These are phyloP conservation scores for Leishmania amazonensis DNA, from an alignment of 208 protist genomes.

Conservation along the genomic window DNA sequence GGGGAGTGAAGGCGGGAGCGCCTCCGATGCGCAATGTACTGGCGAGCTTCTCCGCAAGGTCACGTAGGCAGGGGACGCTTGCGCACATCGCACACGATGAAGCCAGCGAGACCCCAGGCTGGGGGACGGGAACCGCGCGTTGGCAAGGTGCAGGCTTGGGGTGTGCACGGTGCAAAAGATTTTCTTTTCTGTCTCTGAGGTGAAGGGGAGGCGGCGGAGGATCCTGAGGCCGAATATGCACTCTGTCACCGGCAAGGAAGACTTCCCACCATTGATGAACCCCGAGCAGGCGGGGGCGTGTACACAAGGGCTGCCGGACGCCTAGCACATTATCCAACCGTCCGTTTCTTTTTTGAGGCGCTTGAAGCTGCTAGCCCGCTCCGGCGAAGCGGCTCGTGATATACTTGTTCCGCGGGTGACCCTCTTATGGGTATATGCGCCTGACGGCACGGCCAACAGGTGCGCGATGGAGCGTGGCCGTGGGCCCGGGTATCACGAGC, in stretches of 20 bases:
- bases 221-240: slow-evolving; percentile 13
- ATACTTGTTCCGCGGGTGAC: background rate
- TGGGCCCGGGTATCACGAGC: background rate
- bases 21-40: background rate
- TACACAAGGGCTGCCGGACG: background rate
- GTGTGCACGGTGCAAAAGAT: background rate
- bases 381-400: background rate
- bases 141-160: background rate
- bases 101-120: background rate
- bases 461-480: slow-evolving; percentile 9
- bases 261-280: background rate
- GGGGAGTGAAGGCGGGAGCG: background rate
- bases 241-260: background rate
- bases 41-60: background rate
- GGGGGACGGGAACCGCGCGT: background rate
- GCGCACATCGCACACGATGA: background rate
- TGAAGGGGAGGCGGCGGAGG: slow-evolving; percentile 25
- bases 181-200: background rate
- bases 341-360: background rate
- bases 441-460: slow-evolving; percentile 12
- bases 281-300: background rate
- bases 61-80: background rate
- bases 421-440: background rate
- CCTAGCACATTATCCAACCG: background rate
- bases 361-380: background rate